Conservation (phyloP, 2,329 filamentous ascomycete genomes). For the Stromatinia cepivora region DNA sequence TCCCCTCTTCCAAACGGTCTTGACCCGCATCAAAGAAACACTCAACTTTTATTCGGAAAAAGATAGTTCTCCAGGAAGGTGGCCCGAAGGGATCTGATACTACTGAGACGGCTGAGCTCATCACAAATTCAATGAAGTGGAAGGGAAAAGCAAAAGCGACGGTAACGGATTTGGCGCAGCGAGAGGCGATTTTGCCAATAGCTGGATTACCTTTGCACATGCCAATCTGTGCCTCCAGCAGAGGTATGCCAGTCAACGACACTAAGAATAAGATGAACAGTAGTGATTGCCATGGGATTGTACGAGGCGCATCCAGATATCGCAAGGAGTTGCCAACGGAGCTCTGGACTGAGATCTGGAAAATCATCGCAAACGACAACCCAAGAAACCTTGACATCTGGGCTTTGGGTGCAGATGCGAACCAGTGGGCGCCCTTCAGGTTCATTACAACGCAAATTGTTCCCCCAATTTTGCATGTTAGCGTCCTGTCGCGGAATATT, state of each 20-base stretch:
- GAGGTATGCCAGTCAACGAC: no score
- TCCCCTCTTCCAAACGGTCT: background rate
- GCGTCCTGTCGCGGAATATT: background rate
- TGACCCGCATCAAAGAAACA: background rate
- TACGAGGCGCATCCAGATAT: background rate
- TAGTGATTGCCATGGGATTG: no score
- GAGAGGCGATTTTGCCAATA: background rate
- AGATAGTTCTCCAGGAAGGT: background rate
- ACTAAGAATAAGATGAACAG: background rate
- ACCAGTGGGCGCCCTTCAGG: background rate
- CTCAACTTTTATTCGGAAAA: background rate
- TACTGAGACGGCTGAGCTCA: background rate
- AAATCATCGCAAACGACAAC: background rate
- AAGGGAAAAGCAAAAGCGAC: background rate
- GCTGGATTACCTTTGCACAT: background rate
- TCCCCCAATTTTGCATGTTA: background rate
- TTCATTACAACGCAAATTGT: background rate
- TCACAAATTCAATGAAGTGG: no score
- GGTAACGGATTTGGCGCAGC: background rate
- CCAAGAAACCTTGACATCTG: constrained; percentile 4
- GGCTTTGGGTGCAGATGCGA: background rate
- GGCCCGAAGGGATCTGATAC: background rate
- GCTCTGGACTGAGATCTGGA: background rate
- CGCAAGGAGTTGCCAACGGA: background rate
- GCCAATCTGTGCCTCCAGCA: no score